Conservation (phyloP, 192 early-diverging fungal genomes). For the Coemansia sp. region DNA sequence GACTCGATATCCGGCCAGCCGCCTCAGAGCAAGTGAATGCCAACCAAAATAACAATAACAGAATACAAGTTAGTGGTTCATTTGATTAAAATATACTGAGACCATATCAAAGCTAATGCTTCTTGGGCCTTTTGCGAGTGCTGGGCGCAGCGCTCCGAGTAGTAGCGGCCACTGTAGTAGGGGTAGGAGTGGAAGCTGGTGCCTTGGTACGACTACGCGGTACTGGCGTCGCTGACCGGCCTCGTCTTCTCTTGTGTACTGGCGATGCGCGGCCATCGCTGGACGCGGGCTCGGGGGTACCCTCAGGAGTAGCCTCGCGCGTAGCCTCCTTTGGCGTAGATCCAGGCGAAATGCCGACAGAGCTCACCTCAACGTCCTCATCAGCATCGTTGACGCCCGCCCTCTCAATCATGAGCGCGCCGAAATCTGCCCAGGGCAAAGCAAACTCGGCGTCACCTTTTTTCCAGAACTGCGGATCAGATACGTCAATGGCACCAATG, state of each 20-base stretch:
- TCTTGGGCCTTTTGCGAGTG: conserved; percentile 32
- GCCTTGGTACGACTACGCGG: conserved; percentile 36
- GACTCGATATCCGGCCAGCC: conserved; percentile 18
- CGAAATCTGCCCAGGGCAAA: conserved; percentile 52
- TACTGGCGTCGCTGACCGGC: conserved; percentile 47
- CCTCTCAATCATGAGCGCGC: conserved; percentile 48
- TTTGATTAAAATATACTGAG: not conserved
- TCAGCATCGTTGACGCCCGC: conserved; percentile 35
- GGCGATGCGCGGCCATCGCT: conserved; percentile 33
- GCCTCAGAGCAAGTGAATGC: conserved; percentile 6
- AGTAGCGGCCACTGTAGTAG: conserved; percentile 22
- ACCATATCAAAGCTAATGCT: conserved; percentile 13
- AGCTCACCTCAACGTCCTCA: conserved; percentile 22
- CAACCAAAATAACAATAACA: not conserved
- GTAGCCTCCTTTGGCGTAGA: conserved; percentile 12
- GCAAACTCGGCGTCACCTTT: conserved; percentile 35
- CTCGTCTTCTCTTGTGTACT: conserved; percentile 23
- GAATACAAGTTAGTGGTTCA: not conserved
- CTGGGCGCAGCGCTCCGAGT: conserved; percentile 30
- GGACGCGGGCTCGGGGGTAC: conserved; percentile 22
- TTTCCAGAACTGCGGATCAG: conserved; percentile 53
- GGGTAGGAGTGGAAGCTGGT: conserved; percentile 32
- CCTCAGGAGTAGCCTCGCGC: conserved; percentile 13
- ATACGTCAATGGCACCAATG: conserved; percentile 24
- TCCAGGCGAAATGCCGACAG: not conserved